Percentiles rank a stretch among this genome's conserved stretches.
phyloP scores from a whole-genome alignment of 1,284 basidiomycete genomes.

The Xerocomus amazonicus region DNA sequence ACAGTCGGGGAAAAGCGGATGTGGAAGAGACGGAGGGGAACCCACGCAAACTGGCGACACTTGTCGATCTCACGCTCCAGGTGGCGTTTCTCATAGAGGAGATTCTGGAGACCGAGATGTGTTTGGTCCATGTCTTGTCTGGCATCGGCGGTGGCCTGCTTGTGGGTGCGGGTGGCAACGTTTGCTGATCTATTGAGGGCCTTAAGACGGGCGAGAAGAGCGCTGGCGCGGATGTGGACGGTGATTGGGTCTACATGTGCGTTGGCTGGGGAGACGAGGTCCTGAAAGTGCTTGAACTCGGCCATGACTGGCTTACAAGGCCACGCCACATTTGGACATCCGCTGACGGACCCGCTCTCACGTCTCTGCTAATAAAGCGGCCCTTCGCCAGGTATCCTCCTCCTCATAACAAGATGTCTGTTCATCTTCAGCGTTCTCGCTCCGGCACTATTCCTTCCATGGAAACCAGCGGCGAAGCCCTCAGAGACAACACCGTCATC shows the following conservation, averaged over 20 bases:
- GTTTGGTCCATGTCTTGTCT: slow-evolving; percentile 81
- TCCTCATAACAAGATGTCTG: slow-evolving; percentile 34
- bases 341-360: slow-evolving; percentile 27
- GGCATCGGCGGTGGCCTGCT: slow-evolving; percentile 70
- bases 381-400: slow-evolving; percentile 1
- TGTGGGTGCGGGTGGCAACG: slow-evolving; percentile 60
- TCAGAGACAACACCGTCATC: slow-evolving; percentile 86
- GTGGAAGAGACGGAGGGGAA: not conserved
- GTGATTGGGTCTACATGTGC: slow-evolving; percentile 47
- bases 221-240: slow-evolving; percentile 60
- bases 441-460: slow-evolving; percentile 85
- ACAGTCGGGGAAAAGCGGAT: slow-evolving; percentile 2
- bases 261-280: slow-evolving; percentile 50
- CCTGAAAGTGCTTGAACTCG: slow-evolving; percentile 43
- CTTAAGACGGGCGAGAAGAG: slow-evolving; percentile 73
- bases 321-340: slow-evolving; percentile 2
- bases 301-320: not conserved
- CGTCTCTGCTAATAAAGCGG: slow-evolving; percentile 27
- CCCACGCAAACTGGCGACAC: slow-evolving; percentile 81
- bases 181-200: slow-evolving; percentile 71
- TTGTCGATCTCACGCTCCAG: slow-evolving; percentile 84
- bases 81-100: slow-evolving; percentile 80
- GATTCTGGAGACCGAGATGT: slow-evolving; percentile 74
- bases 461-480: slow-evolving; percentile 66
- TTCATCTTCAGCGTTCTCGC: slow-evolving; percentile 46